Conservation (phyloP, 352 stramenopile species). For the Globisporangium carolinianum region DNA sequence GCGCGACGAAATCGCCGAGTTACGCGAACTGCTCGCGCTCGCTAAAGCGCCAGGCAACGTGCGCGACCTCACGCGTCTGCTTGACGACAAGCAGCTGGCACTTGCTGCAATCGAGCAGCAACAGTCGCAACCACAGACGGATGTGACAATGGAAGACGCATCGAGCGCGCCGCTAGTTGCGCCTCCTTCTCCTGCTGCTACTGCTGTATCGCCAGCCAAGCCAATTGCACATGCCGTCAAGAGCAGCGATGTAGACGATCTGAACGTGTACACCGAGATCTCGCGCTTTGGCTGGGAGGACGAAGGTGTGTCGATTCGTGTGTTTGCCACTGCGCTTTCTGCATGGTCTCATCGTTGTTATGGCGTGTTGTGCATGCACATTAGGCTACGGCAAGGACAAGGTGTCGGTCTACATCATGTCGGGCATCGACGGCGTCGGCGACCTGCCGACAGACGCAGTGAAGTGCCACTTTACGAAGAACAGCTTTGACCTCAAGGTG, state of each 20-base stretch:
- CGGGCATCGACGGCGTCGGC: constrained; percentile 72
- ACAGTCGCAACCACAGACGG: not conserved
- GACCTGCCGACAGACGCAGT: constrained; percentile 65
- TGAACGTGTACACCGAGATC: constrained; percentile 75
- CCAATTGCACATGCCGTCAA: constrained; percentile 18
- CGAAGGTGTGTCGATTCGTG: constrained; percentile 27
- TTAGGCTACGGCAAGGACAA: constrained; percentile 81
- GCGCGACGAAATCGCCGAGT: constrained; percentile 51
- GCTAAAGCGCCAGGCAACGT: constrained; percentile 49
- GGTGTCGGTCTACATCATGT: constrained; percentile 79
- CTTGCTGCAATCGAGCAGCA: constrained; percentile 21
- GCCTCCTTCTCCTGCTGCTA: not conserved
- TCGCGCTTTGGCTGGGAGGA: constrained; percentile 84
- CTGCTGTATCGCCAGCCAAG: constrained; percentile 20
- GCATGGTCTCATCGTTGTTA: no score
- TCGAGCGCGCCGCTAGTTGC: not conserved
- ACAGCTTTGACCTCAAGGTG: constrained; percentile 81
- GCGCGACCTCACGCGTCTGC: constrained; percentile 52
- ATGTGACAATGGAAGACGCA: constrained; percentile 6
- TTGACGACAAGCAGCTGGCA: constrained; percentile 50
- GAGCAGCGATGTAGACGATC: constrained; percentile 19
- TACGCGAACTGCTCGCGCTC: constrained; percentile 52
- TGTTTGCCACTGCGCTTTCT: not conserved
- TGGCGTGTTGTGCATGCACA: no score
- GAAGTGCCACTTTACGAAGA: constrained; percentile 71